These are phyloP conservation scores for Candida sonorensis DNA, from an alignment of 805 yeast species.

Conservation along the genomic window DNA sequence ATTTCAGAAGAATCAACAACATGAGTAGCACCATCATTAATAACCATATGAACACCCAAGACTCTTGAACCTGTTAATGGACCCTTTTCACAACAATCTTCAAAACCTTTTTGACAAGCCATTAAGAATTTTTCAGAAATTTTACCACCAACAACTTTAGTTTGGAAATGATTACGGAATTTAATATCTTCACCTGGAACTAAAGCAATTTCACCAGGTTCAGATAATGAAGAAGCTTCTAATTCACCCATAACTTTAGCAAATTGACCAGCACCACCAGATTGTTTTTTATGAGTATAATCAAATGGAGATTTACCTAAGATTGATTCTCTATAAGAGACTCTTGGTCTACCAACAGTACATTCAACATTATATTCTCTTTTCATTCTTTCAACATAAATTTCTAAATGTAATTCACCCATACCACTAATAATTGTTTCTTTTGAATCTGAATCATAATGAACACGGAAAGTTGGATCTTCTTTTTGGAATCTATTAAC, in stretches of 20 bases:
- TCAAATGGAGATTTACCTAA: conserved; percentile 70
- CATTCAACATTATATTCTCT: conserved; percentile 97
- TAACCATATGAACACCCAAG: conserved; percentile 84
- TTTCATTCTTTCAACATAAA: conserved; percentile 96
- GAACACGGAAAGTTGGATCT: conserved; percentile 96
- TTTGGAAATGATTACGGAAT: conserved; percentile 64
- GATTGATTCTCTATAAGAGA: conserved; percentile 93
- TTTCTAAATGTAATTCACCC: conserved; percentile 97
- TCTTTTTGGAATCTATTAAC: conserved; percentile 96
- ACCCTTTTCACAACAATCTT: conserved; percentile 91
- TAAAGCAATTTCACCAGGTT: conserved; percentile 33
- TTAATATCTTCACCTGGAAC: conserved; percentile 24
- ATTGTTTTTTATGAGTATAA: conserved; percentile 93
- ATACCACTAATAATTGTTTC: conserved; percentile 94
- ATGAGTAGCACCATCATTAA: conserved; percentile 96
- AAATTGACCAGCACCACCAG: conserved; percentile 99
- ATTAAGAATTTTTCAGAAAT: conserved; percentile 90
- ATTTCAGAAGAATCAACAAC: conserved; percentile 95
- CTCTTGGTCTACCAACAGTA: conserved; percentile 95
- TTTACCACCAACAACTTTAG: conserved; percentile 93
- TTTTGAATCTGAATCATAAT: conserved; percentile 83
- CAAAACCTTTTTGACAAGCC: conserved; percentile 95
- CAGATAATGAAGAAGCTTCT: conserved; percentile 42
- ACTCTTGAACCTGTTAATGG: conserved; percentile 94
- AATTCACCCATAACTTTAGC: conserved; percentile 91